Base-by-base conservation (phyloP, 495 filamentous ascomycete species). In the Pseudomonodictys pantanalensis region DNA sequence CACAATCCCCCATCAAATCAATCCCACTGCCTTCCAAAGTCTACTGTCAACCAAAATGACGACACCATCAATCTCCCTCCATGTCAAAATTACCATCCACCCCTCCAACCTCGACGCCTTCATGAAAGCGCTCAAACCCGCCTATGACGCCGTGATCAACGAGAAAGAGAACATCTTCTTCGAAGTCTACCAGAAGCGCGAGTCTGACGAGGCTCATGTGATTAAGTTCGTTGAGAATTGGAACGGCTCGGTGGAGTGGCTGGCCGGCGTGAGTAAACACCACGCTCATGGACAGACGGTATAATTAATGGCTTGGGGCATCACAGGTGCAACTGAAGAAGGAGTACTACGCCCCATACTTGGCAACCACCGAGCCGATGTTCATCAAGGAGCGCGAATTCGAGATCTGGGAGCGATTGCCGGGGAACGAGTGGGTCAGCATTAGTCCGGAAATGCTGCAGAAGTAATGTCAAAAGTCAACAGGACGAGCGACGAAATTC, bases 131-230 rank as follows among this genome's bases (percentile, higher is more conserved):
- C 69, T 77, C 18, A 74, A 74, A 28, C 61, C 67, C 3, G 67
- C 72, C 41, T 79, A 77, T 52, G 73, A 77, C 23, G 60, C 66
- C 11, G 74, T 80, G 3, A 64, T 71, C 4, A 71, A 68, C 4
- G 78, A 80, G 63, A 74, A 75, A 1, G 74, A 79, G 28, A 78
- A 74, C 53, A 71, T 70, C 9, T 80, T 79, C 63, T 80, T 80
- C 55, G 77, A 80, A 59, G 59, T 79, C 7, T 80, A 77, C 47
- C 70, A 72, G 51, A 69, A 67, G 15, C 53, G n/a, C n/a, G n/a
- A n/a, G n/a, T n/a, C 63, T 1, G 71, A 75, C 30, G 66, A 77
- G 6, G 76, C 76, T 10, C 77, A 77, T 12, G 72, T 68, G 32
- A 47, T 80, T 22, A 73, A 67, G 24, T 79, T 73, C 70, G 70